A percentile compares a stretch with the other conserved stretches of the same genome.
phyloP scores from a whole-genome alignment of 257 asterid species.

The Lithospermum erythrorhizon region DNA sequence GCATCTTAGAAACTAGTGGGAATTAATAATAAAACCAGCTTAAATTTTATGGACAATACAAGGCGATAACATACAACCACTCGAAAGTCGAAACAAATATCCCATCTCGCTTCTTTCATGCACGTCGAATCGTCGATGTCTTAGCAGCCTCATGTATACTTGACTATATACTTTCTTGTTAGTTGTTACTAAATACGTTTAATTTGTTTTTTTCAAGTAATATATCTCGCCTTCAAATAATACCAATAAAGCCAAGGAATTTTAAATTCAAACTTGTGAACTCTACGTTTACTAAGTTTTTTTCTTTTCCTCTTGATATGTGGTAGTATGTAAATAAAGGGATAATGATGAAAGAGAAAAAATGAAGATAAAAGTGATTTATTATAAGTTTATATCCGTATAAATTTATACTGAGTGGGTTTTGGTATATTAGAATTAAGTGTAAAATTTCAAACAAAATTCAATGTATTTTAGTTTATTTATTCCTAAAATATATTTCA shows the following conservation, averaged over 20 bases:
- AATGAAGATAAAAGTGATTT: no score
- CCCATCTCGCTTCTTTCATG: conserved; percentile 6
- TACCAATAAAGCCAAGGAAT: neutral
- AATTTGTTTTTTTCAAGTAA: no score
- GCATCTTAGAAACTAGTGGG: no score
- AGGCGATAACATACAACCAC: conserved; percentile 2
- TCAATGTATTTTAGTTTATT: no score
- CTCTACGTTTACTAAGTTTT: no score
- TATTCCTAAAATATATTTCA: no score
- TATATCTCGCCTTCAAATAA: neutral
- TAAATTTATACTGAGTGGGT: neutral
- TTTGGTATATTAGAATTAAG: neutral
- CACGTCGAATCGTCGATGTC: conserved; percentile 24
- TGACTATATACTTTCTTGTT: neutral
- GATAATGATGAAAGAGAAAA: no score
- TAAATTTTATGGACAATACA: conserved; percentile 13
- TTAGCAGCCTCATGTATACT: conserved; percentile 2
- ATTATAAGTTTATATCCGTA: neutral
- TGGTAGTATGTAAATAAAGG: no score
- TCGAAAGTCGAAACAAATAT: conserved; percentile 13
- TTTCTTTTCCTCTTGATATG: no score
- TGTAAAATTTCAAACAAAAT: no score
- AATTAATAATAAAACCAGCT: neutral
- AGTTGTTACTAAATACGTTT: neutral
- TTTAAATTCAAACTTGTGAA: no score